phyloP scores from a whole-genome alignment of 2,329 filamentous ascomycete genomes.

The Periconia sp. region DNA sequence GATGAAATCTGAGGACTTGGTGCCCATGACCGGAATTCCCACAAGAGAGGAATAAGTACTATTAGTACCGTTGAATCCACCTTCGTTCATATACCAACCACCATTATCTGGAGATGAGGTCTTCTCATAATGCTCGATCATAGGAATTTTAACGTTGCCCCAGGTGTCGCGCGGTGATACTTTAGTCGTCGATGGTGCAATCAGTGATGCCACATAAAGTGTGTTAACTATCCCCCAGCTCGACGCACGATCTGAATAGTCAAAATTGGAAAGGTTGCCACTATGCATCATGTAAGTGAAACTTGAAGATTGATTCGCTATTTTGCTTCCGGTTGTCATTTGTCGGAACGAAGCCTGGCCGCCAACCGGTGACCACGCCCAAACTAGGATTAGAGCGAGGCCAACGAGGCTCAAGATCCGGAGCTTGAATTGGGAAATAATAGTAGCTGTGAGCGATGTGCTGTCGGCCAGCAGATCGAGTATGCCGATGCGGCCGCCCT shows the following conservation, averaged over 20 bases:
- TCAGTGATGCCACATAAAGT: not conserved
- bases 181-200: not conserved
- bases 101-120: too few species aligned
- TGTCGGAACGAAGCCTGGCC: conserved; percentile 7
- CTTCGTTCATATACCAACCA: too few species aligned
- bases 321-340: not conserved
- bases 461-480: conserved; percentile 6
- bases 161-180: not conserved
- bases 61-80: too few species aligned
- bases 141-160: conserved; percentile 9
- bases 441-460: conserved; percentile 7
- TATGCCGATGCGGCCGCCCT: conserved; percentile 2
- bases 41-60: too few species aligned
- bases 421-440: conserved; percentile 3
- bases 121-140: conserved; percentile 3
- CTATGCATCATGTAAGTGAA: not conserved
- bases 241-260: too few species aligned
- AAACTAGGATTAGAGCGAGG: not conserved
- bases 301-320: too few species aligned
- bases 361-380: conserved; percentile 7
- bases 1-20: too few species aligned
- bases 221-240: not conserved
- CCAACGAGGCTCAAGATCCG: not conserved
- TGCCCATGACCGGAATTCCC: too few species aligned
- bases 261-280: not conserved